Percentiles rank a stretch among this genome's conserved stretches.
phyloP scores from a whole-genome alignment of 2,329 filamentous ascomycete species.

The Colletotrichum melonis region DNA sequence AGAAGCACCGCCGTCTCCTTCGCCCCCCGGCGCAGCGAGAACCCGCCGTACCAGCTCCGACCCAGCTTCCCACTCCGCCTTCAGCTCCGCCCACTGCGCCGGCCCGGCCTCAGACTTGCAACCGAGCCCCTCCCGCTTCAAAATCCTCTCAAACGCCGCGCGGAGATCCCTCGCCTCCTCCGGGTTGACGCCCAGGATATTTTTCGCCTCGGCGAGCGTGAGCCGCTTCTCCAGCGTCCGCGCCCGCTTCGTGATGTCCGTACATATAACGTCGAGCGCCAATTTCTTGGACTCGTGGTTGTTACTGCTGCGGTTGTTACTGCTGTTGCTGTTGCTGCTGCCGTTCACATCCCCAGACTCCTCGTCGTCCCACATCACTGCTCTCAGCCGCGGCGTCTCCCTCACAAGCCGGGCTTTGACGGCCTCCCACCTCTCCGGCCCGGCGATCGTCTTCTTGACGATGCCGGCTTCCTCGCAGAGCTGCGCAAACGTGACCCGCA shows the following conservation, averaged over 20 bases:
- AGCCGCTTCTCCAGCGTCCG: slow-evolving; percentile 73
- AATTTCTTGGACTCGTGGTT: slow-evolving; percentile 72
- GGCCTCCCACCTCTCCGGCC: slow-evolving; percentile 78
- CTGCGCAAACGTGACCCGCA: slow-evolving; percentile 74
- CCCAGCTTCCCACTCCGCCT: slow-evolving; percentile 72
- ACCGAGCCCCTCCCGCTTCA: slow-evolving; percentile 74
- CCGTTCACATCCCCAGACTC: slow-evolving; percentile 41
- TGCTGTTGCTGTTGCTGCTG: too few species aligned
- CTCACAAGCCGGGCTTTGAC: slow-evolving; percentile 75
- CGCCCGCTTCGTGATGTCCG: slow-evolving; percentile 84
- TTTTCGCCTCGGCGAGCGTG: slow-evolving; percentile 80
- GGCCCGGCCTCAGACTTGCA: slow-evolving; percentile 79
- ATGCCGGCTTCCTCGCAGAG: slow-evolving; percentile 77
- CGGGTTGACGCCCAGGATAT: slow-evolving; percentile 59
- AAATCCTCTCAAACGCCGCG: slow-evolving; percentile 72
- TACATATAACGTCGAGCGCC: slow-evolving; percentile 82
- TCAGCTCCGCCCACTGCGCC: slow-evolving; percentile 78
- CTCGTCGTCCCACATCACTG: slow-evolving; percentile 68
- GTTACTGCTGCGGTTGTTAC: too few species aligned
- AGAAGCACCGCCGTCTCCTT: slow-evolving; percentile 54
- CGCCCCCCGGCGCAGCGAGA: slow-evolving; percentile 58
- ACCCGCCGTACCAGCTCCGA: slow-evolving; percentile 66
- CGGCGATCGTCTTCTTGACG: slow-evolving; percentile 80
- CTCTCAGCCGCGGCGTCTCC: slow-evolving; percentile 72
- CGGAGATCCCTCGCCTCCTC: slow-evolving; percentile 68